Conservation (phyloP, 495 filamentous ascomycete species). For the Xylaria scruposa region DNA sequence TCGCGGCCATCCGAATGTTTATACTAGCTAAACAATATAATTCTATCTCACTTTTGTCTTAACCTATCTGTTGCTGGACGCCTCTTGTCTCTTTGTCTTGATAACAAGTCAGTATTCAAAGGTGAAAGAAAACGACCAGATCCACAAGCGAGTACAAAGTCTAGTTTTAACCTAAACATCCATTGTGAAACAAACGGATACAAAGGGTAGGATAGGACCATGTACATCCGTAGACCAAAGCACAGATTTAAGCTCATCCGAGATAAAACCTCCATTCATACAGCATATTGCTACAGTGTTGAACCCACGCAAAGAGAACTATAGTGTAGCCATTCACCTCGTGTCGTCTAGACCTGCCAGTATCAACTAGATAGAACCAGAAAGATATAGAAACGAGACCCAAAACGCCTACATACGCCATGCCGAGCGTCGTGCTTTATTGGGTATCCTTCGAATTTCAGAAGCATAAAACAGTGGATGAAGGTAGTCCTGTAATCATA, state of each 20-base stretch:
- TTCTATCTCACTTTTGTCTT: slow-evolving; percentile 15
- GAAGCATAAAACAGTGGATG: not conserved
- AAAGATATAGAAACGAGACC: not conserved
- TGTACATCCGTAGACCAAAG: not conserved
- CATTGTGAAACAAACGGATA: not conserved
- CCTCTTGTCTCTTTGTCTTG: not conserved
- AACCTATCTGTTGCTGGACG: not conserved
- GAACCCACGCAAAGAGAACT: not conserved
- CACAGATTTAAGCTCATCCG: not conserved
- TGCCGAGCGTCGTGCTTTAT: not conserved
- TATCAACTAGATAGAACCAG: not conserved
- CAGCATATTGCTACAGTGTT: not conserved
- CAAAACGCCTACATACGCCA: slow-evolving; percentile 18
- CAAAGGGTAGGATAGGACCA: not conserved
- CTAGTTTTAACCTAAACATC: not conserved
- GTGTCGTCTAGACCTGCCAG: not conserved
- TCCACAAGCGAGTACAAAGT: slow-evolving; percentile 13
- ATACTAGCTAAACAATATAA: not conserved
- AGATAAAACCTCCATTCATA: not conserved
- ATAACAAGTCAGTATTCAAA: not conserved
- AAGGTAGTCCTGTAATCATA: not conserved
- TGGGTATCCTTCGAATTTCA: slow-evolving; percentile 25
- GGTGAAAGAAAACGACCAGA: slow-evolving; percentile 11
- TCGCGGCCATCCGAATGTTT: not conserved
- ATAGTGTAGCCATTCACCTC: not conserved